Base-by-base conservation (phyloP, 2,329 filamentous ascomycete species). In the Sporothrix variecibatus region DNA sequence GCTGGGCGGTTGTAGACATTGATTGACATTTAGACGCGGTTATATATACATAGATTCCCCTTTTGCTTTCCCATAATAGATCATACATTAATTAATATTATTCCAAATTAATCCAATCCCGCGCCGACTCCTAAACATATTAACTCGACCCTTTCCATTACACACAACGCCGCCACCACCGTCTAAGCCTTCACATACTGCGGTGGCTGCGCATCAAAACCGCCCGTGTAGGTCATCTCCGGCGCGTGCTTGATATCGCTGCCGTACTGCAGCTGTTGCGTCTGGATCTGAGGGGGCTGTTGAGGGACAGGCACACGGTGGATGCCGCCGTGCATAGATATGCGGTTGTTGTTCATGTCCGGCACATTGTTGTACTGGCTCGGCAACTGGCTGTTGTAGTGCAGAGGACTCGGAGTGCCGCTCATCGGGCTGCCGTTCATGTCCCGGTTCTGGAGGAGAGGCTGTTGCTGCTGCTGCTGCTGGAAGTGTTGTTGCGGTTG, bases 41-140 rank as follows among this genome's bases (percentile, higher is more conserved):
- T 49, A 49, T 49, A 49, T n/a, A 67, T 46, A 67, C 40, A 67
- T 67, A 67, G 62, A 67, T 67, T 67, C 38, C 62, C 62, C 62
- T 67, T 67, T 67, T 67, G 38, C 38, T n/a, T 65, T 65, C 23
- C n/a, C 12, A 67, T 46, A 67, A 67, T 46, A 67, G 23, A 67
- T 17, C 8, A 26, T 17, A 20, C 11, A 46, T 67, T 46, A 67
- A 46, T 67, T 46, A 67, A 67, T 67, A 46, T 46, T 20, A 43
- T 23, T 23, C n/a, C n/a, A 64, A 17, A 40, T 31, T n/a, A n/a
- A 11, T 64, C 31, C 7, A 38, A 34, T 34, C 34, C 34, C 34
- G n/a, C n/a, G n/a, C n/a, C n/a, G n/a, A n/a, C n/a, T n/a, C n/a
- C n/a, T n/a, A n/a, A n/a, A n/a, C n/a, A n/a, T n/a, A n/a, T n/a